phyloP scores from a whole-genome alignment of 1,284 basidiomycete species.

The Coniferiporia sulphurascens region DNA sequence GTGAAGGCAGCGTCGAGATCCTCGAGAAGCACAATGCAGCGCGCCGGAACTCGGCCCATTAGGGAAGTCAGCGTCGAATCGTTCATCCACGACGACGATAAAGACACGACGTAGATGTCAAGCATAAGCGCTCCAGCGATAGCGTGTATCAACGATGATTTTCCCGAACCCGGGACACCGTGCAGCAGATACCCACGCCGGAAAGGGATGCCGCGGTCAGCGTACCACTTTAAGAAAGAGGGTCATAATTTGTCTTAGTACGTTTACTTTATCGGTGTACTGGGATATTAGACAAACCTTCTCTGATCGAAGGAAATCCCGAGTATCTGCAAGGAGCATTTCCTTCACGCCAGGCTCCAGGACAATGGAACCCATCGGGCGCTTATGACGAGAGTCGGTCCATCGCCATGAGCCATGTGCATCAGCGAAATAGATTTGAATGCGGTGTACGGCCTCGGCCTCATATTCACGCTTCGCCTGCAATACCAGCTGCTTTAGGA shows the following conservation, averaged over 20 bases:
- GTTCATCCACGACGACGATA: constrained; percentile 75
- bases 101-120: constrained; percentile 73
- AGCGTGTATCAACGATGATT: constrained; percentile 78
- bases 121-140: constrained; percentile 77
- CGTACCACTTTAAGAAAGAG: constrained; percentile 38
- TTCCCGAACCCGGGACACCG: constrained; percentile 77
- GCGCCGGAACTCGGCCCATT: constrained; percentile 75
- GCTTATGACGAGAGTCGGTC: constrained; percentile 78
- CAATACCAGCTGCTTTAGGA: constrained; percentile 80
- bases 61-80: constrained; percentile 72
- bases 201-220: constrained; percentile 66
- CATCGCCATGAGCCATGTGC: constrained; percentile 82
- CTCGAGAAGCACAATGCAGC: constrained; percentile 81
- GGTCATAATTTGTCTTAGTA: constrained; percentile 5
- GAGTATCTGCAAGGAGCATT: constrained; percentile 74
- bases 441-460: constrained; percentile 74
- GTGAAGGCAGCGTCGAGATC: constrained; percentile 83
- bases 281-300: constrained; percentile 43
- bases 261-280: neutral
- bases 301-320: constrained; percentile 75
- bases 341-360: constrained; percentile 80
- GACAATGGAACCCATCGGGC: constrained; percentile 75
- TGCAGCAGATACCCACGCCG: constrained; percentile 80
- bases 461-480: constrained; percentile 84
- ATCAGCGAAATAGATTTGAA: constrained; percentile 82